Base-by-base conservation (phyloP, 352 stramenopile species). In the Pelagophyceae sp. region DNA sequence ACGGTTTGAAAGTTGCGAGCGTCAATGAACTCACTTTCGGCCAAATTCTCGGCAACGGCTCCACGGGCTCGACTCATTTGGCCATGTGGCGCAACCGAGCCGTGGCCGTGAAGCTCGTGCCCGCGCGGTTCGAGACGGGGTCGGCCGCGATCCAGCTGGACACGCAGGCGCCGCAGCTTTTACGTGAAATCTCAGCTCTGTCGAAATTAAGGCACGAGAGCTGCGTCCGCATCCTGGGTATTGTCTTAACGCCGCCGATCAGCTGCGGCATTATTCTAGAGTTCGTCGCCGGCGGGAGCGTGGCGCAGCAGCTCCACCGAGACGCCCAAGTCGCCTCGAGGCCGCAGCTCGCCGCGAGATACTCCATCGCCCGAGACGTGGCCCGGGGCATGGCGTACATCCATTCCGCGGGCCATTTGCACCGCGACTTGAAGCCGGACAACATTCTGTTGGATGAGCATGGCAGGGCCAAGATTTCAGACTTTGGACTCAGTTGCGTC, bases 351-450 rank as follows among this genome's bases (percentile, higher is more conserved):
- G 33, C 5, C 31, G 45, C 67, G n/a, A 58, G 71, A n/a, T 32
- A 78, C 20, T 11, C 61, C 17, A 79, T 80, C 32, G 65, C 65
- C 25, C 31, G 72, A 11, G 77, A 80, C 50, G 54, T 87, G 38
- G 80, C 82, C 65, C 63, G 83, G 88, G 91, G 91, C 69, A 94
- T 98, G 91, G 93, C 94, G 72, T 97, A 98, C 81, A 88, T 95
- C 76, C 93, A 98, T 77, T 82, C 95, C 76, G 91, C 90, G 78
- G 95, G 92, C 25, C 93, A 97, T 63, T 91, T 98, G 83, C 94
- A 98, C 82, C 90, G 94, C 71, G 94, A 98, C 85, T 84, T 98
- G 45, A 97, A 97, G 84, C 95, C 94, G n/a, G 92, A 94, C 32
- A 98, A 97, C 83, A 87, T 98, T 45, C 81, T 94, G 25, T 85